phyloP scores from a whole-genome alignment of 495 filamentous ascomycete species.

The Beverwykella pulmonaria region DNA sequence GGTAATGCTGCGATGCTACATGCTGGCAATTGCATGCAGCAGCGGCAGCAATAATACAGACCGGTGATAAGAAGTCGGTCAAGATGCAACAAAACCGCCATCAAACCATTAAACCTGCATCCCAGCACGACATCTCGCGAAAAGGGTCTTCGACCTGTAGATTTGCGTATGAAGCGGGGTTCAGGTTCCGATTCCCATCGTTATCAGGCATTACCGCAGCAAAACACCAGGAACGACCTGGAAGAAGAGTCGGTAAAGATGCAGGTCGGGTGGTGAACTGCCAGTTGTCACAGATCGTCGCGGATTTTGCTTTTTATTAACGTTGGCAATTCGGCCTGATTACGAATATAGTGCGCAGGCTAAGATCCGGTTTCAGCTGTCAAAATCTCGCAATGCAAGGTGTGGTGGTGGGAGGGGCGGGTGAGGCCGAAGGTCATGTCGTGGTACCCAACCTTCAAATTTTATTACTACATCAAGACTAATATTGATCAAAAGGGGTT shows the following conservation, averaged over 20 bases:
- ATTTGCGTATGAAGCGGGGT: not conserved
- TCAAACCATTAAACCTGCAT: not conserved
- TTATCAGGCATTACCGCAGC: not conserved
- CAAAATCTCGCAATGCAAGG: conserved; percentile 6
- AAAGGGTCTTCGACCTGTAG: not conserved
- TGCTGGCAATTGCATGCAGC: not conserved
- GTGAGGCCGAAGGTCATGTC: conserved; percentile 4
- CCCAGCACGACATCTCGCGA: not conserved
- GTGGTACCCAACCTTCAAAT: conserved; percentile 12
- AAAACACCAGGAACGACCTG: not conserved
- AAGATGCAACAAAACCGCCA: not conserved
- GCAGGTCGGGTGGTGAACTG: not conserved
- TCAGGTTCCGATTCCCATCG: not conserved
- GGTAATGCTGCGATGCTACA: conserved; percentile 12
- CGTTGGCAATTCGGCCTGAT: not conserved
- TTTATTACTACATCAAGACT: not conserved
- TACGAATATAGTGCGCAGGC: not conserved
- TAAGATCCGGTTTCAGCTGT: not conserved
- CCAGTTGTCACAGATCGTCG: conserved; percentile 15
- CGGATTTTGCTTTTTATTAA: not conserved
- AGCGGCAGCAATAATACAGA: not conserved
- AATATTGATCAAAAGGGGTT: not conserved
- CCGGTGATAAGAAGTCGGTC: conserved; percentile 14
- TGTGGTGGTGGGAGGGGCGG: conserved; percentile 11
- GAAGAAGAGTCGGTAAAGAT: not conserved